Base-by-base conservation (phyloP, 2,329 filamentous ascomycete species). In the Ceratocystis albifundus region DNA sequence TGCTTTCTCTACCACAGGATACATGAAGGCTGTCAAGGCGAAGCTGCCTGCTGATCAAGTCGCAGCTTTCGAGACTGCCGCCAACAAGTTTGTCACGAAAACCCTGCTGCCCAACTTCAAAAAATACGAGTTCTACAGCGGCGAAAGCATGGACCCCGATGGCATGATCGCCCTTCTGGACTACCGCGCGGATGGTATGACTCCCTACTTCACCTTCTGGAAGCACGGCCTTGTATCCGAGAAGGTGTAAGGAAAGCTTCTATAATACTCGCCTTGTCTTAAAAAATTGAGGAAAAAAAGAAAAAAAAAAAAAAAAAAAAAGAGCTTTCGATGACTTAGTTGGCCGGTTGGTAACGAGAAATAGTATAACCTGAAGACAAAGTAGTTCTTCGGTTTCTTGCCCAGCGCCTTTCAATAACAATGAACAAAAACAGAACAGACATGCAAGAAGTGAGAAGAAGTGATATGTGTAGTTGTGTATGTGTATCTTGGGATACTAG, bases 141-240 rank as follows among this genome's bases (percentile, higher is more conserved):
- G 93, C 80, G 87, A 94, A 82, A 88, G 85, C 73, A 95, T 96
- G 90, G 85, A 95, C 79, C 87, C 88, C 73, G 89, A 96, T 74
- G 92, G 88, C 81, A 96, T 96, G 94, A 82, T 96, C 73, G 82
- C 92, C 71, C 89, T 96, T 71, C 88, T 96, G 76, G 95, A 96
- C 84, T 99, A 96, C 85, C 93, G 94, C 73, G 92, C 96, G 77
- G 94, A 97, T 73, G 94, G 94, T 77, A 77, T 88, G 72, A 97
- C 93, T 66, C 94, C 94, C 69, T 99, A 84, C 76, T 82, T 96
- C 73, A 88, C 85, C 71, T 80, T 95, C 80, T 97, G 92, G 93
- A 96, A 97, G 86, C 88, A 96, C 80, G 94, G 93, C 75, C 79
- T 97, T 70, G 81, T 80, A 72, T 87, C 88, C 81, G 86, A 85